Conservation (phyloP, 169 alveolate genomes). For the Ichthyophthirius multifiliis region DNA sequence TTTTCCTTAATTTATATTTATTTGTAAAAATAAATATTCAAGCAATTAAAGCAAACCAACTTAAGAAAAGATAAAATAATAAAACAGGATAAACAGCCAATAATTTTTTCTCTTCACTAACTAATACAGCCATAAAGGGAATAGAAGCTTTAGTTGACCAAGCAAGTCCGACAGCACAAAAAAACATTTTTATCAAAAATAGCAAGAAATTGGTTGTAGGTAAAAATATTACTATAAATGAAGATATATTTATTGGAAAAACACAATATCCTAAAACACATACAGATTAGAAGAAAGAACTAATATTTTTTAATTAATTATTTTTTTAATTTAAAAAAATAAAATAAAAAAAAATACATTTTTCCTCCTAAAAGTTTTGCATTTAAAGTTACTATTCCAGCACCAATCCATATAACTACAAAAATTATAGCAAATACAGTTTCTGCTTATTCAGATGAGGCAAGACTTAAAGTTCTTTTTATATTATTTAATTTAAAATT, state of each 20-base stretch:
- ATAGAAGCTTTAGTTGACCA: conserved; percentile 78
- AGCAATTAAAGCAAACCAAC: conserved; percentile 72
- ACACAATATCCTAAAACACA: conserved; percentile 87
- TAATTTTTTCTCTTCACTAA: conserved; percentile 65
- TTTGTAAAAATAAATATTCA: too few species aligned
- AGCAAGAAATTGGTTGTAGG: conserved; percentile 25
- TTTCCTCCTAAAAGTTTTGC: conserved; percentile 87
- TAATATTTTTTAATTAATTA: background rate
- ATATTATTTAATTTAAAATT: background rate
- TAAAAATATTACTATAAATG: conserved; percentile 51
- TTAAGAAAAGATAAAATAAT: conserved; percentile 82
- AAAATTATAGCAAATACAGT: conserved; percentile 82
- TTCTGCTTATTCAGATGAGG: conserved; percentile 60
- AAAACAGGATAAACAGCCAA: conserved; percentile 89
- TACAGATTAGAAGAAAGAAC: conserved; percentile 79
- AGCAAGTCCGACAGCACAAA: conserved; percentile 55
- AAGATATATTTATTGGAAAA: conserved; percentile 81
- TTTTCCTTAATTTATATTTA: too few species aligned
- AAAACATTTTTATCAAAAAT: conserved; percentile 39
- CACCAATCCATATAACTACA: conserved; percentile 88
- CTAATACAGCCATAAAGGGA: conserved; percentile 79
- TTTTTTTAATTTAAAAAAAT: too few species aligned
- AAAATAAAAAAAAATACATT: too few species aligned
- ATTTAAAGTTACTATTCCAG: conserved; percentile 85
- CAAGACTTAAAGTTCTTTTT: conserved; percentile 27